Evolutionary conservation across 2,329 filamentous ascomycete genomes (phyloP).

Genomic region (Purpureocillium takamizusanense): DNA sequence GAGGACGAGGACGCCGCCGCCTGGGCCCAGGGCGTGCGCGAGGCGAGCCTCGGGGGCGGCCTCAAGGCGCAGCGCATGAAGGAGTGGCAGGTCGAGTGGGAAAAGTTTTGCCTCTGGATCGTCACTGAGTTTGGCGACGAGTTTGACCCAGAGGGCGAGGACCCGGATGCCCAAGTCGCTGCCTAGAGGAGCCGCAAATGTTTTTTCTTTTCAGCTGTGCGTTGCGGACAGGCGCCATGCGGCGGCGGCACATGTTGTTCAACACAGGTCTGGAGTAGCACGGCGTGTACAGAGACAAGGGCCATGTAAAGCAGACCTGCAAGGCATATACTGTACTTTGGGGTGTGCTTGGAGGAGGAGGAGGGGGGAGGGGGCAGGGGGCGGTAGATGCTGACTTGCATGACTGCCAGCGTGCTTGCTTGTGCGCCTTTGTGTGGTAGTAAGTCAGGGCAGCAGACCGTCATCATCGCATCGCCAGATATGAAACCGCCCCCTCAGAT

Average conservation of each 20-base stretch:
- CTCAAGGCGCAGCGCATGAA: conserved; percentile 63
- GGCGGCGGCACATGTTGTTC: neutral
- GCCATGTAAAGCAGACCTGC: too few relatives aligned
- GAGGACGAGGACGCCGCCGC: conserved; percentile 65
- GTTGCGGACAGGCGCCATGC: neutral
- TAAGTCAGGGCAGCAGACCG: too few relatives aligned
- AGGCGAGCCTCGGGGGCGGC: conserved; percentile 63
- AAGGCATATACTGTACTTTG: too few relatives aligned
- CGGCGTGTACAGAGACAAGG: too few relatives aligned
- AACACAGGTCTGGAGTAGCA: neutral
- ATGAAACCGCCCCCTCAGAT: too few relatives aligned
- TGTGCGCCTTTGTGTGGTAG: too few relatives aligned
- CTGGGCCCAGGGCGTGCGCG: conserved; percentile 65
- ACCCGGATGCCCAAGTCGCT: neutral
- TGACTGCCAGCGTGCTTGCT: too few relatives aligned
- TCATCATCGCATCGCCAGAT: too few relatives aligned
- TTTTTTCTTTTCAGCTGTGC: neutral
- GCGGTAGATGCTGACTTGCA: too few relatives aligned
- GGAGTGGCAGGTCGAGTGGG: conserved; percentile 76
- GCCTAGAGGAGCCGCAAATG: neutral
- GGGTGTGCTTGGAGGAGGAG: too few relatives aligned
- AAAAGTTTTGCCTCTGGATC: conserved; percentile 85
- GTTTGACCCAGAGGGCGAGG: conserved; percentile 32
- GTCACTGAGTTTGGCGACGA: conserved; percentile 66
- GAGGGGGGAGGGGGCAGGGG: too few relatives aligned